Percentiles rank a stretch among this genome's conserved stretches.
These are phyloP conservation scores for Solanum microdontum DNA, from an alignment of 257 asterid genomes.

Conservation along the genomic window DNA sequence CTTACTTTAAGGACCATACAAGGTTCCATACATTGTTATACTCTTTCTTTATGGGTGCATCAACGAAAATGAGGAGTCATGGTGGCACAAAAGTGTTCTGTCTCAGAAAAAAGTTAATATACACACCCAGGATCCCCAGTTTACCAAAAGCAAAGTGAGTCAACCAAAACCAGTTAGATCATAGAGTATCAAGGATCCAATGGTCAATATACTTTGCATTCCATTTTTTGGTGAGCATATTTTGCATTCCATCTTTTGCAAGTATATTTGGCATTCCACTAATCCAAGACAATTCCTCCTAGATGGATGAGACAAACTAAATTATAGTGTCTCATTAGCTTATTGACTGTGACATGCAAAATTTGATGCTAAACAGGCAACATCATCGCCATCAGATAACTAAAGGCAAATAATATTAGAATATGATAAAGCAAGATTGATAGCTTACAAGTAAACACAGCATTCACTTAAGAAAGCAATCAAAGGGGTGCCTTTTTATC, in stretches of 20 bases:
- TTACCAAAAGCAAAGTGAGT: neutral
- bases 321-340: neutral
- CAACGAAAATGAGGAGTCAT: neutral
- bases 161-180: neutral
- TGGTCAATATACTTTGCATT: neutral
- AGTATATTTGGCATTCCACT: neutral
- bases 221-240: neutral
- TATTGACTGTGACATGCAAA: neutral
- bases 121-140: neutral
- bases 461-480: neutral
- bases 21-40: neutral
- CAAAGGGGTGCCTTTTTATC: neutral
- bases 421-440: neutral
- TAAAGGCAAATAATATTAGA: neutral
- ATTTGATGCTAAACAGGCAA: neutral
- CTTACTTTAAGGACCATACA: neutral
- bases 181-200: neutral
- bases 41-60: neutral
- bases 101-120: neutral
- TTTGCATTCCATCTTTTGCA: neutral
- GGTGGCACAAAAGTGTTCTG: neutral
- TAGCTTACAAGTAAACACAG: neutral
- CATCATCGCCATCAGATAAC: neutral
- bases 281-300: neutral
- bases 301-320: neutral